Conservation (phyloP, 768 basidiomycete species). For the Amanita pseudoporphyria region DNA sequence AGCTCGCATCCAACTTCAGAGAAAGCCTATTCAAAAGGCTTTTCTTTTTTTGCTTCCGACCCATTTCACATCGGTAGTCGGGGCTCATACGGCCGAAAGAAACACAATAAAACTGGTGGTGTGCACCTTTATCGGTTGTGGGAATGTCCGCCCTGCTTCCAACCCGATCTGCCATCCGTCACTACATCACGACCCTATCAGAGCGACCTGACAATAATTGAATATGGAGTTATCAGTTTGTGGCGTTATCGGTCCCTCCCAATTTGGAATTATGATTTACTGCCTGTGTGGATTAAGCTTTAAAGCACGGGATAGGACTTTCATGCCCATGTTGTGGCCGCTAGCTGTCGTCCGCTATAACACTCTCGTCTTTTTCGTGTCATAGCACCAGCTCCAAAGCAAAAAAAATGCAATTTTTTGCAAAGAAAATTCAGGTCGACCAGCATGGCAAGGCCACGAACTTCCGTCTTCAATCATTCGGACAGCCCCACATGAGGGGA, state of each 20-base stretch:
- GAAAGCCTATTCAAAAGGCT: too few relatives aligned
- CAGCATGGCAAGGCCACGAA: slow-evolving; percentile 3
- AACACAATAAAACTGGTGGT: too few relatives aligned
- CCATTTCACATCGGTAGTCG: too few relatives aligned
- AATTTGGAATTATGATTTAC: background rate
- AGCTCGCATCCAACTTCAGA: too few relatives aligned
- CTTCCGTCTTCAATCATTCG: background rate
- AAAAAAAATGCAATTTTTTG: slow-evolving; percentile 2
- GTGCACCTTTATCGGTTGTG: too few relatives aligned
- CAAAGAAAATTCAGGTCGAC: background rate
- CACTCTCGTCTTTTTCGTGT: background rate
- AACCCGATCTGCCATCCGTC: background rate
- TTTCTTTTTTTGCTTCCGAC: too few relatives aligned
- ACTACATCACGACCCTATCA: background rate
- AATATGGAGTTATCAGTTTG: too few relatives aligned
- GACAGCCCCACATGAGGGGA: slow-evolving; percentile 3
- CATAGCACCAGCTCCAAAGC: background rate
- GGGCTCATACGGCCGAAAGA: too few relatives aligned
- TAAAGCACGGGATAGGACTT: too few relatives aligned
- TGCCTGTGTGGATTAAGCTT: too few relatives aligned
- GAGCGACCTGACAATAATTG: background rate
- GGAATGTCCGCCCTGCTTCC: too few relatives aligned
- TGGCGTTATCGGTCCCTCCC: background rate
- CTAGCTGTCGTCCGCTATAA: background rate
- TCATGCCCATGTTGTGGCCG: background rate